Conservation (phyloP, 1,284 basidiomycete genomes). For the Moniliella sp. region DNA sequence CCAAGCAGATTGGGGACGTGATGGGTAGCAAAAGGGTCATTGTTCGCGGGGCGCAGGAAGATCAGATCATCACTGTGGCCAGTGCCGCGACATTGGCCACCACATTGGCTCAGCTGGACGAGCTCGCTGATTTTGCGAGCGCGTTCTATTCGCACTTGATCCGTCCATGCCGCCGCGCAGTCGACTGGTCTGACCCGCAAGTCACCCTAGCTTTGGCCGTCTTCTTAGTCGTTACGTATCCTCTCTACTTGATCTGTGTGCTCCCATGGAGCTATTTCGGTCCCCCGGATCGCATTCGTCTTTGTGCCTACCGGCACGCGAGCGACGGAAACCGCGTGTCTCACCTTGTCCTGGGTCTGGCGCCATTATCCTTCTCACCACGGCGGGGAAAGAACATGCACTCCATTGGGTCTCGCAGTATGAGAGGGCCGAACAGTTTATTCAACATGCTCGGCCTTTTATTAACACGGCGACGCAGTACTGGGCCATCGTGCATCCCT, state of each 20-base stretch:
- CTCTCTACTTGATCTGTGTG: constrained; percentile 23
- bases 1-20: no score
- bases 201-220: constrained; percentile 11
- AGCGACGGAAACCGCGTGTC: no score
- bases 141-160: constrained; percentile 9
- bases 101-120: constrained; percentile 13
- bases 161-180: constrained; percentile 9
- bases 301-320: background rate
- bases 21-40: no score
- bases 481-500: background rate
- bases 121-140: constrained; percentile 24
- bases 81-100: background rate
- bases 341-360: no score
- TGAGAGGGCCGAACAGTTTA: background rate
- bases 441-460: background rate
- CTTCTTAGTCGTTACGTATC: constrained; percentile 26
- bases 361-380: no score
- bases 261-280: constrained; percentile 8
- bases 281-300: background rate
- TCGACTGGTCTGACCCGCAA: constrained; percentile 12
- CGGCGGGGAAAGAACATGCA: no score
- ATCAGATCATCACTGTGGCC: no score
- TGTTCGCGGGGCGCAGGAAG: no score
- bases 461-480: background rate
- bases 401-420: no score